Percentiles rank a stretch among this genome's conserved stretches.
Evolutionary conservation across 1,284 basidiomycete genomes (phyloP).

Genomic region (Ustilago hordei): DNA sequence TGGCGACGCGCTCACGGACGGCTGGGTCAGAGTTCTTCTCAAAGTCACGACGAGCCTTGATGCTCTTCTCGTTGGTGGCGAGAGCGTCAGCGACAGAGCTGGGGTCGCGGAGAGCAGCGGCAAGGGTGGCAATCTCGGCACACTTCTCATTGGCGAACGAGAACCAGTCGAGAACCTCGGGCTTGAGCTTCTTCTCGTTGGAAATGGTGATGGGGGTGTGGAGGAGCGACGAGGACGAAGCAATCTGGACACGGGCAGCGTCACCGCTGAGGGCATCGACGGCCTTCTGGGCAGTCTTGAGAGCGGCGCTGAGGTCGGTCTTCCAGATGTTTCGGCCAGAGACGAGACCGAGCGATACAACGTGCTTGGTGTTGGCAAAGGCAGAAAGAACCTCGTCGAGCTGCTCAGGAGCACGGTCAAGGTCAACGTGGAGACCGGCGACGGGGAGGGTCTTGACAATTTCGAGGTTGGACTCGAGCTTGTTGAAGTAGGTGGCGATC

Average conservation of each 20-base stretch:
- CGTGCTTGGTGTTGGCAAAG: conserved; percentile 74
- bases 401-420: conserved; percentile 87
- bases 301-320: conserved; percentile 87
- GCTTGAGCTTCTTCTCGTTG: conserved; percentile 90
- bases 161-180: conserved; percentile 97
- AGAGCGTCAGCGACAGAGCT: conserved; percentile 57
- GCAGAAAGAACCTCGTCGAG: conserved; percentile 86
- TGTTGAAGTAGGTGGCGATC: conserved; percentile 92
- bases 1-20: conserved; percentile 93
- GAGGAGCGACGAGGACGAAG: conserved; percentile 96
- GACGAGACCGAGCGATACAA: conserved; percentile 93
- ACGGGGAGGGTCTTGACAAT: conserved; percentile 93
- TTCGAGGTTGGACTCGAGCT: conserved; percentile 90
- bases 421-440: conserved; percentile 94
- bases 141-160: conserved; percentile 98
- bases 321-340: conserved; percentile 99
- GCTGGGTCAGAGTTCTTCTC: conserved; percentile 94
- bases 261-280: conserved; percentile 60
- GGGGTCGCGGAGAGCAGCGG: conserved; percentile 70
- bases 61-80: conserved; percentile 82
- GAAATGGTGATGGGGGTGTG: conserved; percentile 97
- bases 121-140: conserved; percentile 87
- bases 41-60: conserved; percentile 94
- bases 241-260: conserved; percentile 82
- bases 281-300: conserved; percentile 87